A percentile compares a stretch with the other conserved stretches of the same genome.
phyloP scores from a whole-genome alignment of 306 rosid genomes.

The Dryas octopetala region DNA sequence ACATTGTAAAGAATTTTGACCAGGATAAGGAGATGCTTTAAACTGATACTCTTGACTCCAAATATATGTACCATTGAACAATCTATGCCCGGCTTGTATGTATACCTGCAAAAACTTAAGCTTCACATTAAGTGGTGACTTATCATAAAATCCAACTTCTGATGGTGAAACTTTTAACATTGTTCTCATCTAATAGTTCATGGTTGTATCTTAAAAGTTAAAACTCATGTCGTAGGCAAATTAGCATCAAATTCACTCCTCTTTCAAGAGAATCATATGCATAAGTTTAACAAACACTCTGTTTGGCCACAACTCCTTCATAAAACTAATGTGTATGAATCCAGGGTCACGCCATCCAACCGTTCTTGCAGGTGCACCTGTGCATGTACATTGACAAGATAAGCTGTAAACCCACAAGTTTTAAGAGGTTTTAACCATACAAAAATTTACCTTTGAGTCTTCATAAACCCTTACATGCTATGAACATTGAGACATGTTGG shows the following conservation, averaged over 20 bases:
- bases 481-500: too few species aligned
- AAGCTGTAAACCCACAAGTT: background rate
- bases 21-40: conserved; percentile 79
- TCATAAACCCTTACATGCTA: too few species aligned
- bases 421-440: background rate
- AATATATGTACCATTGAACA: conserved; percentile 15
- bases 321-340: conserved; percentile 80
- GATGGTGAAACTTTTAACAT: too few species aligned
- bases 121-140: too few species aligned
- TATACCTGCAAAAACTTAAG: too few species aligned
- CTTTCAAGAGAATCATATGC: background rate
- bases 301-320: conserved; percentile 87
- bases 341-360: conserved; percentile 98
- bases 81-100: too few species aligned
- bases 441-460: too few species aligned
- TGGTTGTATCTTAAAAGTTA: background rate
- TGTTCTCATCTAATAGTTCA: background rate
- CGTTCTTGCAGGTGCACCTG: conserved; percentile 89
- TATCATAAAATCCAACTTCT: too few species aligned
- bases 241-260: background rate
- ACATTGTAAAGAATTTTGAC: conserved; percentile 75
- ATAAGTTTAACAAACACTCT: conserved; percentile 40
- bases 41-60: conserved; percentile 42
- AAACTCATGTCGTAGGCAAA: background rate
- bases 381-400: conserved; percentile 9